A percentile compares a stretch with the other conserved stretches of the same genome.
Evolutionary conservation across 257 asterid species (phyloP).

Genomic region (Rhazya stricta): DNA sequence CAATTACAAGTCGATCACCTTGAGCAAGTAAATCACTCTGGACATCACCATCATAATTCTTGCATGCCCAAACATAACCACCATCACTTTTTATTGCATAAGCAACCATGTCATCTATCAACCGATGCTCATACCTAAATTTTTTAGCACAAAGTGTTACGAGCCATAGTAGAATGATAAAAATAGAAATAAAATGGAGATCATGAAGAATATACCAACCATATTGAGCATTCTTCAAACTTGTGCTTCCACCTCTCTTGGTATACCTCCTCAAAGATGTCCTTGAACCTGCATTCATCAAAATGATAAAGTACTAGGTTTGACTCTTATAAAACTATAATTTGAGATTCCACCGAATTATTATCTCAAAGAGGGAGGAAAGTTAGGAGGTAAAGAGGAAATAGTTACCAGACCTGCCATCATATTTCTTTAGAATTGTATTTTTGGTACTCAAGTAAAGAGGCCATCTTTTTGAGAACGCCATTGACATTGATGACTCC

Average conservation of each 20-base stretch:
- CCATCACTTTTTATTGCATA: slow-evolving; percentile 90
- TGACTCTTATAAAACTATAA: not conserved
- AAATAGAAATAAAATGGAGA: not conserved
- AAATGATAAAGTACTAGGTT: not conserved
- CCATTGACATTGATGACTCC: slow-evolving; percentile 89
- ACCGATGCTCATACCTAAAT: slow-evolving; percentile 88
- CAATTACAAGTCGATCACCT: slow-evolving; percentile 42
- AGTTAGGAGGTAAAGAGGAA: slow-evolving; percentile 1
- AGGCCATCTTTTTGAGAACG: slow-evolving; percentile 83
- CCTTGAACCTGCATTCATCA: slow-evolving; percentile 59
- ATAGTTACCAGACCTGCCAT: slow-evolving; percentile 60
- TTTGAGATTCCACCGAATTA: not conserved
- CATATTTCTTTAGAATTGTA: slow-evolving; percentile 86
- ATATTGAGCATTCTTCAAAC: slow-evolving; percentile 78
- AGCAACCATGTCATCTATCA: slow-evolving; percentile 98
- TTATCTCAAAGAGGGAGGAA: not conserved
- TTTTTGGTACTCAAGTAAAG: slow-evolving; percentile 89
- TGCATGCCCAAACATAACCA: slow-evolving; percentile 97
- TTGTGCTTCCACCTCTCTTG: slow-evolving; percentile 73
- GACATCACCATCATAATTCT: slow-evolving; percentile 94
- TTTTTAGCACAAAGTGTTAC: slow-evolving; percentile 8
- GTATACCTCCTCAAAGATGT: slow-evolving; percentile 87
- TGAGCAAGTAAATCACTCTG: slow-evolving; percentile 97
- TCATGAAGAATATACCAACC: slow-evolving; percentile 38
- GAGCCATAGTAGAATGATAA: slow-evolving; percentile 4